A percentile compares a stretch with the other conserved stretches of the same genome.
phyloP scores from a whole-genome alignment of 2,329 filamentous ascomycete species.

The Chaetomiaceae sp. region DNA sequence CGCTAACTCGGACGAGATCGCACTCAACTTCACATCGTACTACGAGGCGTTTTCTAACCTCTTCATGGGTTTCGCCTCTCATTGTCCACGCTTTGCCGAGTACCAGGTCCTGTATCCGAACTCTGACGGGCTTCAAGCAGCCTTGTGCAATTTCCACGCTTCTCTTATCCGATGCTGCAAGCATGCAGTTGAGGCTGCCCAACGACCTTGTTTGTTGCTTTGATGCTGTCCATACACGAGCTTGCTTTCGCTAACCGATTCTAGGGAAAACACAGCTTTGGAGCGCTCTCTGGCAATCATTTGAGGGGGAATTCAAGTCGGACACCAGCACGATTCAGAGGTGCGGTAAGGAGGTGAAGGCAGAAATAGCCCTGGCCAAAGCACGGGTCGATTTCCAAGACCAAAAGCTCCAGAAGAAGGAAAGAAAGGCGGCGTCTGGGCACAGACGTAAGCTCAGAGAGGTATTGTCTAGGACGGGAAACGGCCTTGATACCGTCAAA shows the following conservation, averaged over 20 bases:
- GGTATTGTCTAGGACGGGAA: not conserved
- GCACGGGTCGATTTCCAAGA: not conserved
- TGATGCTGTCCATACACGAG: not conserved
- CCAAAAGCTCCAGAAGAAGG: not conserved
- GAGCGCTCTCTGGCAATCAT: constrained; percentile 2
- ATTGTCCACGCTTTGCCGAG: constrained; percentile 1
- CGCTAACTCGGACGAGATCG: not conserved
- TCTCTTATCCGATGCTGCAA: not conserved
- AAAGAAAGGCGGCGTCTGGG: not conserved
- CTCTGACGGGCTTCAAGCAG: not conserved
- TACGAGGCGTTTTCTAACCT: not conserved
- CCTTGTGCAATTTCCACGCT: constrained; percentile 2
- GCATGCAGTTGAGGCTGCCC: not conserved
- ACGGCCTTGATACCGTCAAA: not conserved
- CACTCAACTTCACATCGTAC: not conserved
- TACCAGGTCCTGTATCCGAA: constrained; percentile 1
- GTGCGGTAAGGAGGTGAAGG: not conserved
- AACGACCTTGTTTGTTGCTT: constrained; percentile 1
- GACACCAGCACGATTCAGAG: not conserved
- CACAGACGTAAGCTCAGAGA: not conserved
- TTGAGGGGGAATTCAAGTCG: constrained; percentile 1
- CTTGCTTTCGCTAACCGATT: not conserved
- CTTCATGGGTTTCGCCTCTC: not conserved
- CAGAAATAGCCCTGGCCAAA: not conserved
- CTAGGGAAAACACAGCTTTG: not conserved